Base-by-base conservation (phyloP, 2,329 filamentous ascomycete genomes). In the Teratosphaeriaceae sp. region DNA sequence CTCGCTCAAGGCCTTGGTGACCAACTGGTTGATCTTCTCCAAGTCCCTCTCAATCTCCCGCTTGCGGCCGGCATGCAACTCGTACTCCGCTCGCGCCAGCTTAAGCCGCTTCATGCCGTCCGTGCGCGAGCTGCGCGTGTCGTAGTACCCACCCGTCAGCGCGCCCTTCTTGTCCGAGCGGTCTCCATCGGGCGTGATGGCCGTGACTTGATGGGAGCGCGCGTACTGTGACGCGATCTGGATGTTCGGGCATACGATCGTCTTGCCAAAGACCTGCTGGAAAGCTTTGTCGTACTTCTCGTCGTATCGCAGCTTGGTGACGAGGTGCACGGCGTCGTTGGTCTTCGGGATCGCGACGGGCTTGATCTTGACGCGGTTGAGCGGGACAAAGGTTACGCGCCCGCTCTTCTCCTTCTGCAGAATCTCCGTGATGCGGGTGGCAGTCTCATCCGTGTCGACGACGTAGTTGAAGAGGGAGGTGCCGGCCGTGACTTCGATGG, bases 381-480 rank as follows among this genome's bases (percentile, higher is more conserved):
- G 73, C 0, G 92, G 92, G 76, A 97, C 90, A 58, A 96, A 96
- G 0, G 94, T 98, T 15, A 98, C 78, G 59, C 92, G 80, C 11
- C 92, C 92, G 13, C 85, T 84, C 47, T 81, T 84, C 53, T 87
- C 80, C 51, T 81, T 82, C 60, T 88, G 84, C 21, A 98, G 72
- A 12, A 81, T 77, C 52, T 90, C 84, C 33, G 92, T 80, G 24
- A 96, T 78, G 53, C 80, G 79, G 1, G 86, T 88, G 1, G 89
- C 88, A 0, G 89, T 96, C 30, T 85, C 80, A 47, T 94, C 88
- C 38, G 84, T 90, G 62, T 98, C 90, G 33, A 97, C 90, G 9
- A 98, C 82, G 53, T 95, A 95, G 65, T 98, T 88, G 67, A 98
- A 98, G 7, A 98, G 74, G 61, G 88, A 94, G 50, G 82, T 83